Base-by-base conservation (phyloP, 345 rosid species). In the Stellera chamaejasme region DNA sequence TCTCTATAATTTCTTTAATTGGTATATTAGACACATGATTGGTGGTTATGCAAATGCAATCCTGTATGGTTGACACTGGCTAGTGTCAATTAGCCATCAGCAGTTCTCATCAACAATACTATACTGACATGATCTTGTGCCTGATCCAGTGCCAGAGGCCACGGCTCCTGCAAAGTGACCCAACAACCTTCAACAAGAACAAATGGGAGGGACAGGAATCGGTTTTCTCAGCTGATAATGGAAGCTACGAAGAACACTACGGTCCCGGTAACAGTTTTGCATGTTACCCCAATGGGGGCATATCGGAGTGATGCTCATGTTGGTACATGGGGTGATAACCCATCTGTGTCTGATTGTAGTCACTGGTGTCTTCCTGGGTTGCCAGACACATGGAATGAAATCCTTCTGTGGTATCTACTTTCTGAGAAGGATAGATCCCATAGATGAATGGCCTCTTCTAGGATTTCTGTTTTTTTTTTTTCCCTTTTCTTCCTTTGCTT, bases 321-420 rank as follows among this genome's bases (percentile, higher is more conserved):
- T 0, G 94, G 87, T 26, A 53, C 56, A 27, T 82, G 94, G 87
- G 77, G 85, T 15, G 83, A 79, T 52, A 79, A 80, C 65, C 83
- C 82, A 0, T 70, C 67, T 2, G 85, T 85, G 44, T 78, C 87
- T 10, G 94, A 82, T 68, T 82, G 89, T 61, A 82, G 87, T 72
- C 89, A 80, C 56, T 82, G 85, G 89, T 85, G 89, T 67, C 79
- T 82, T 7, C 87, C 89, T 9, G 89, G 90, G 25, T 84, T 85
- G n/a, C 89, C 94, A 4, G 94, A 82, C 56, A 65, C 45, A 28
- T 80, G 89, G 94, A 82, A 82, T 23, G 83, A 82, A 63, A 58
- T 80, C 45, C 76, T 85, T 54, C 60, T 80, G 66, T 68, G 73
- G 2, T 48, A 68, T 65, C 59, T 82, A 59, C 42, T 75, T 52